Evolutionary conservation across 352 stramenopile genomes (phyloP), one percentile per base, ranked within the genome.

Genomic region (Phytophthora meadii): DNA sequence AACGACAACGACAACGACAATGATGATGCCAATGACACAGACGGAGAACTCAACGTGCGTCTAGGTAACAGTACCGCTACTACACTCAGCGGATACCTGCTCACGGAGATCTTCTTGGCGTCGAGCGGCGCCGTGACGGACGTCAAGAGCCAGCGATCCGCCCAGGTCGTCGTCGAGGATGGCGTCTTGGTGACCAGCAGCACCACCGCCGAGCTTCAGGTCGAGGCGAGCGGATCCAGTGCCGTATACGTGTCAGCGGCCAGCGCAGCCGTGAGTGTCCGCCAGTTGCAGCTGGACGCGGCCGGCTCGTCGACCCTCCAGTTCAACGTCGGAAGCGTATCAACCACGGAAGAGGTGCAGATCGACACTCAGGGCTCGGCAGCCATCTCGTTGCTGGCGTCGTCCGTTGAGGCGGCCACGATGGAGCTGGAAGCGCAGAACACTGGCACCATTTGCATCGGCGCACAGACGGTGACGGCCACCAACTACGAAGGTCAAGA

Each of bases 31-130:
- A 65, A 68, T 17, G 68, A 65, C 28, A 69, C 14, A 2, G 49
- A 61, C 27, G 58, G 57, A 47, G 57, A 73, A 36, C 48, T 80
- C 25, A 58, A 69, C 45, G 65, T 77, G 14, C 44, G 41, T 36
- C 52, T 72, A 8, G 53, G 54, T 25, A 77, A 56, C 54, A 73
- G 32, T 22, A 52, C 63, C 5, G 49, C 48, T 5, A 46, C 61
- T 4, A 65, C 55, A 2, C 44, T 66, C 10, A 70, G 41, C 19
- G 70, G 70, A 5, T 74, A 77, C 39, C 28, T 77, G 32, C 57
- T 80, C 36, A 80, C 68, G 0, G 72, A 80, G 50, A 63, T 80
- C 27, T 54, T 68, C 40, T 40, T 80, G 39, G 46, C 63, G 32
- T 63, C 65, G 12, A 60, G 24, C 9, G 59, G 57, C 8, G 30